phyloP scores from a whole-genome alignment of 2,329 filamentous ascomycete species.

The Cytospora leucostoma region DNA sequence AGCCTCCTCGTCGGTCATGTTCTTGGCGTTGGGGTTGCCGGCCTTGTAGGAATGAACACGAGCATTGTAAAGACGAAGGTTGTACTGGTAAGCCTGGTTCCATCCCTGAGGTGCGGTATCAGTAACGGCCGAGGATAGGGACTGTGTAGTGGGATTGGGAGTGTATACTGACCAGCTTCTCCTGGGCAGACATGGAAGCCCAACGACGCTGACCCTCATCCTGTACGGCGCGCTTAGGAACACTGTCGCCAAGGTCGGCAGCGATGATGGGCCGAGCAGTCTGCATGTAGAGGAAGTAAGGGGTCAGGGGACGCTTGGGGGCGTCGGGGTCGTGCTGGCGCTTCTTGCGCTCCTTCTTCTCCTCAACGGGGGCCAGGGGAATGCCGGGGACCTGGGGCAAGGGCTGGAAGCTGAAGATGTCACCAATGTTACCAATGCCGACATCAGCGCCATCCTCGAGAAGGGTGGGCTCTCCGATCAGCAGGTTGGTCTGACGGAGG shows the following conservation, averaged over 20 bases:
- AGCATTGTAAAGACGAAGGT: constrained; percentile 65
- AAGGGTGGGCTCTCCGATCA: constrained; percentile 67
- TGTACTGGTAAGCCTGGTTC: constrained; percentile 69
- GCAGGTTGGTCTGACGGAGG: constrained; percentile 82
- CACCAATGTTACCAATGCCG: constrained; percentile 9
- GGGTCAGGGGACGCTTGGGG: constrained; percentile 89
- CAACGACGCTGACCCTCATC: constrained; percentile 85
- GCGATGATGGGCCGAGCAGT: constrained; percentile 82
- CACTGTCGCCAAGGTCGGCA: constrained; percentile 71
- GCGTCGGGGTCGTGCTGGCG: constrained; percentile 86
- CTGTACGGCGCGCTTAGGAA: constrained; percentile 83
- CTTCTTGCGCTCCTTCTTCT: constrained; percentile 90
- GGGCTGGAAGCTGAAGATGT: constrained; percentile 15
- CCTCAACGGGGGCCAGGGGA: constrained; percentile 52
- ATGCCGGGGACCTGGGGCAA: constrained; percentile 43
- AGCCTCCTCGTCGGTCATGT: constrained; percentile 63
- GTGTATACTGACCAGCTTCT: constrained; percentile 60
- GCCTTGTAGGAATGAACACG: constrained; percentile 66
- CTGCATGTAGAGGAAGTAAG: constrained; percentile 94
- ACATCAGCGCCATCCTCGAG: constrained; percentile 50
- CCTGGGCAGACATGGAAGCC: constrained; percentile 71
- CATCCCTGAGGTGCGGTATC: constrained; percentile 46
- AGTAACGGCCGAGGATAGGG: neutral
- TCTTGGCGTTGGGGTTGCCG: constrained; percentile 59
- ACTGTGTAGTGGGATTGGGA: neutral